Percentiles rank a stretch among this genome's conserved stretches.
These are phyloP conservation scores for Mangifera indica DNA, from an alignment of 345 rosid species.

Conservation along the genomic window DNA sequence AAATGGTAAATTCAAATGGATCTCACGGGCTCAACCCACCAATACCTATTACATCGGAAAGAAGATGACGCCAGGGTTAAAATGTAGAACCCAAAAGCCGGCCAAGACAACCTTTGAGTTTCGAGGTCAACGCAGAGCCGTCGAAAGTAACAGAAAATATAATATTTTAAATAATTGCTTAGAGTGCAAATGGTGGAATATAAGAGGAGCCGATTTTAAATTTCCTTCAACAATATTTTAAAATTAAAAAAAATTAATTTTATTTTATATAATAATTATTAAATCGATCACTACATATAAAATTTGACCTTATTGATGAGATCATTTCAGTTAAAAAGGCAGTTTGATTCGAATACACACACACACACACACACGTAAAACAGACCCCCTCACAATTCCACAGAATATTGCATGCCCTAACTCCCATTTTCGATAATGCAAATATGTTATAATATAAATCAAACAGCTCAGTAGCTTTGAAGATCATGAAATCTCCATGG, in stretches of 20 bases:
- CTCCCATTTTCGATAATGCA: background rate
- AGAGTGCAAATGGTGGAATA: too few species aligned
- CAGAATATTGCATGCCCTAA: background rate
- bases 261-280: too few species aligned
- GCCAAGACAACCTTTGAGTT: constrained; percentile 19
- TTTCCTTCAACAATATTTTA: too few species aligned
- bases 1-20: background rate
- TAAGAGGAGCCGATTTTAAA: too few species aligned
- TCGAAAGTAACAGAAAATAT: background rate
- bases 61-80: background rate
- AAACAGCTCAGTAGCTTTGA: background rate
- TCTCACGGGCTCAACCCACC: background rate
- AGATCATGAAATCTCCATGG: constrained; percentile 1
- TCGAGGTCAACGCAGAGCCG: constrained; percentile 26
- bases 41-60: constrained; percentile 10
- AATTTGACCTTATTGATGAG: too few species aligned
- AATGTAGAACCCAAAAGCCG: constrained; percentile 13
- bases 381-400: background rate
- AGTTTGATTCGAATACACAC: too few species aligned
- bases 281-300: too few species aligned
- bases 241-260: too few species aligned
- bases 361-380: too few species aligned
- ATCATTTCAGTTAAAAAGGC: too few species aligned
- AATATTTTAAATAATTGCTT: too few species aligned
- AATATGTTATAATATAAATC: background rate